Base-by-base conservation (phyloP, 2,329 filamentous ascomycete genomes). In the Pyrenophora seminiperda region DNA sequence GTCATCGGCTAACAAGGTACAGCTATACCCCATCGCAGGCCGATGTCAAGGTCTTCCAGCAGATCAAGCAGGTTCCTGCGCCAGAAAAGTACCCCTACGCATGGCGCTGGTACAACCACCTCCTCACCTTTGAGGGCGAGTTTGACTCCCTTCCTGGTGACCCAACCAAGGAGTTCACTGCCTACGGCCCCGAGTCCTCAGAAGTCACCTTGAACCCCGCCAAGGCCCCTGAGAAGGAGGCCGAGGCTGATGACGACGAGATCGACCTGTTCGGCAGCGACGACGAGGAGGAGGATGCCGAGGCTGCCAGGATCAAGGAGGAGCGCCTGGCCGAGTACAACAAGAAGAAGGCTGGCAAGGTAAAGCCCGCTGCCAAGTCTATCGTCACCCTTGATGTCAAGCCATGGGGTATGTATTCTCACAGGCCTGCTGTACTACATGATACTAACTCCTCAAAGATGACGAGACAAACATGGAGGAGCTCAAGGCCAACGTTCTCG, bases 101-200 rank as follows among this genome's bases (percentile, higher is more conserved):
- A 73, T 91, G 90, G 74, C 89, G 94, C 78, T 99, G 94, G 94
- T 97, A 96, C 87, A 96, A 95, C 86, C 93, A 99, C 86, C 90
- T 97, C 74, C 85, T 89, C 76, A 89, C 89, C 68, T 96, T 90
- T 81, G 87, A 95, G 83, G 83, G 88, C 65, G 93, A 97, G 78
- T 97, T 97, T 82, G 82, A 88, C 70, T 89, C 86, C 61, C 89
- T 99, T 43, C 84, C 91, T 52, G 94, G 94, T 77, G 93, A 97
- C 80, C 85, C 92, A 67, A 88, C 89, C 76, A 91, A 94, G 83
- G 82, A 88, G 64, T 90, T 88, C 82, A 92, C 89, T 69, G 84
- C 87, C 75, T 97, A 97, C 81, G 94, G 94, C 71, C 94, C 94
- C 61, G 92, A 96, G 70, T 81, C 80, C 58, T 77, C 81, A 57